phyloP scores from a whole-genome alignment of 441 rosid species.

The Pelargonium cotyledonis region DNA sequence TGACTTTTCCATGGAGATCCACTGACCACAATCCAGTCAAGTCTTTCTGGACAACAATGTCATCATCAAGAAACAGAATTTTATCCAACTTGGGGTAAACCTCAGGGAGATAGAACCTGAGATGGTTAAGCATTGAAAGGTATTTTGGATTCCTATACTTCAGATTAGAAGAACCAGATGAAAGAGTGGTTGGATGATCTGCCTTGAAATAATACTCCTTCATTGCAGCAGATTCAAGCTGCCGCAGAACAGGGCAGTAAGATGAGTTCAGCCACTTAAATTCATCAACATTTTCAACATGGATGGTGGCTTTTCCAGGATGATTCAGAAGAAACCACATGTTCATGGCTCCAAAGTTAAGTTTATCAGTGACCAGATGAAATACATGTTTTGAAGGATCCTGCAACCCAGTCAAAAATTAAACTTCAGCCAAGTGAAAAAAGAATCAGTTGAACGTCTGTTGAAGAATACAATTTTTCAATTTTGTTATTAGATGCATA shows the following conservation, averaged over 20 bases:
- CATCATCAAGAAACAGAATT: slow-evolving; percentile 85
- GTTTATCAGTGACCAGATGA: slow-evolving; percentile 75
- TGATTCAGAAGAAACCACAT: slow-evolving; percentile 95
- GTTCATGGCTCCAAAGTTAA: slow-evolving; percentile 86
- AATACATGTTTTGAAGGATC: slow-evolving; percentile 92
- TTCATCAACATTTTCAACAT: slow-evolving; percentile 73
- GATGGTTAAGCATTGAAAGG: slow-evolving; percentile 64
- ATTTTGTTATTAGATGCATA: not conserved
- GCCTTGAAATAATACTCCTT: slow-evolving; percentile 97
- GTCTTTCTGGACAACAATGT: slow-evolving; percentile 86
- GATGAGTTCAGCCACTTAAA: slow-evolving; percentile 60
- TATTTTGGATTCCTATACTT: slow-evolving; percentile 5
- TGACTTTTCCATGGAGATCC: slow-evolving; percentile 67
- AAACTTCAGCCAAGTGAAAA: not conserved
- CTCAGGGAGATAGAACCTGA: slow-evolving; percentile 87
- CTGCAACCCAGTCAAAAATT: slow-evolving; percentile 21
- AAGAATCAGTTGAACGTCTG: not conserved
- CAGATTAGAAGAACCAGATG: slow-evolving; percentile 66
- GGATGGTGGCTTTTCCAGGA: slow-evolving; percentile 67
- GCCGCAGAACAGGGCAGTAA: slow-evolving; percentile 88
- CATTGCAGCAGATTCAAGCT: slow-evolving; percentile 93
- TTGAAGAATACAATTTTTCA: not conserved
- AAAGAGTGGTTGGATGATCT: slow-evolving; percentile 70
- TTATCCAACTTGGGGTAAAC: slow-evolving; percentile 75
- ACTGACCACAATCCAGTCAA: slow-evolving; percentile 49